Evolutionary conservation across 768 basidiomycete species (phyloP), one percentile per base, ranked within the genome.

Genomic region (Chiua virens): DNA sequence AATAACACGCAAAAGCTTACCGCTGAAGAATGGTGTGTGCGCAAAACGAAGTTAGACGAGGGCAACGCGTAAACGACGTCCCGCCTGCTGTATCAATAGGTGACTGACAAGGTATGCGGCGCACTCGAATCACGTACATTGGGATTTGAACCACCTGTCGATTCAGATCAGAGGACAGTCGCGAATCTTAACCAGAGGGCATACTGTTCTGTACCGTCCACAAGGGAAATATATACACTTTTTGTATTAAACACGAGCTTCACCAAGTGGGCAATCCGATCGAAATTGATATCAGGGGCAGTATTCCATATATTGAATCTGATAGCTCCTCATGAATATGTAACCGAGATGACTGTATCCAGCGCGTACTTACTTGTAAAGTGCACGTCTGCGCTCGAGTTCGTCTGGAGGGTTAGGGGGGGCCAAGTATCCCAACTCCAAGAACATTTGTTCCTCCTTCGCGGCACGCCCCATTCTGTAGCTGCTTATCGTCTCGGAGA

Each of bases 271-370:
- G 86, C 90, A 57, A 97, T 95, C 17, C 95, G 82, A 68, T 97
- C 94, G 64, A 98, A 97, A 65, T 96, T 95, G 55, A 82, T 75
- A 66, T 98, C 95, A 9, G 85, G 76, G 15, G 85, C 83, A 0
- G 92, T 94, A 56, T 89, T 83, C 80, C 92, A 86, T 43, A 97
- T 88, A 59, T 93, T 92, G 73, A 92, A 95, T 57, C 91, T 89
- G 55, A 25, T 49, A 11, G 14, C n/a, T n/a, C 25, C 15, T 42
- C 30, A 45, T 59, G 20, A 52, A 47, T 27, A 27, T 42, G 27
- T 23, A 46, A 20, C 21, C 14, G 30, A 15, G 42, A 20, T 44
- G 35, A 20, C n/a, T 8, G 30, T 21, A 27, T 13, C 37, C n/a
- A 39, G 37, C 4, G 9, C 22, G 21, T 11, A 23, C 81, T 62